A percentile compares a stretch with the other conserved stretches of the same genome.
Conservation (phyloP, 106 monocot species). For the Cymbidium sinense region DNA sequence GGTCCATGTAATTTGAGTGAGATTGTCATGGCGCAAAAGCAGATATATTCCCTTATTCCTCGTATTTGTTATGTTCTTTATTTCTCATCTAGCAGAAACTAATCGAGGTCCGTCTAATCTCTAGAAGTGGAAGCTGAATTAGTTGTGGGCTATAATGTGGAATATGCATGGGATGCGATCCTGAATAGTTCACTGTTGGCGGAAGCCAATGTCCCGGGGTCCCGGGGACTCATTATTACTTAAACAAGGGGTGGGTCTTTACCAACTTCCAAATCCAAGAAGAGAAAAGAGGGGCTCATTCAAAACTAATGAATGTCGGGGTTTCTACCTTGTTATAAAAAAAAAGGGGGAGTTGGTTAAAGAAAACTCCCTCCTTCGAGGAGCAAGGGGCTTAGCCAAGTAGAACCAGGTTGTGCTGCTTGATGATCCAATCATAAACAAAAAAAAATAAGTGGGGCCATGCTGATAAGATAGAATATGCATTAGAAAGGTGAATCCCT, state of each 20-base stretch:
- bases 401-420: conserved; percentile 26
- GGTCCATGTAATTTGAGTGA: too few relatives aligned
- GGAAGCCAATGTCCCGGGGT: conserved; percentile 12
- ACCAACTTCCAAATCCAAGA: conserved; percentile 12
- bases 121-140: too few relatives aligned
- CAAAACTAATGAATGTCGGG: conserved; percentile 13
- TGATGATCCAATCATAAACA: conserved; percentile 39
- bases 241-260: conserved; percentile 22
- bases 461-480: conserved; percentile 31
- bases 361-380: conserved; percentile 26
- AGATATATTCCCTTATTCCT: too few relatives aligned
- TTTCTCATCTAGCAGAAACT: not conserved
- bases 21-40: too few relatives aligned
- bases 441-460: conserved; percentile 36
- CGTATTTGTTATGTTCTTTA: not conserved
- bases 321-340: conserved; percentile 15
- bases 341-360: conserved; percentile 21
- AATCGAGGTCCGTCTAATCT: not conserved
- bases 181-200: not conserved
- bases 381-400: conserved; percentile 31
- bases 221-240: conserved; percentile 17
- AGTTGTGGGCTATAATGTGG: too few relatives aligned
- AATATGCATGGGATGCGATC: too few relatives aligned
- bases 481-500: conserved; percentile 24
- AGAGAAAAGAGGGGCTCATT: not conserved